phyloP scores from a whole-genome alignment of 2,329 filamentous ascomycete genomes.

The Allantophomopsis cytisporea region DNA sequence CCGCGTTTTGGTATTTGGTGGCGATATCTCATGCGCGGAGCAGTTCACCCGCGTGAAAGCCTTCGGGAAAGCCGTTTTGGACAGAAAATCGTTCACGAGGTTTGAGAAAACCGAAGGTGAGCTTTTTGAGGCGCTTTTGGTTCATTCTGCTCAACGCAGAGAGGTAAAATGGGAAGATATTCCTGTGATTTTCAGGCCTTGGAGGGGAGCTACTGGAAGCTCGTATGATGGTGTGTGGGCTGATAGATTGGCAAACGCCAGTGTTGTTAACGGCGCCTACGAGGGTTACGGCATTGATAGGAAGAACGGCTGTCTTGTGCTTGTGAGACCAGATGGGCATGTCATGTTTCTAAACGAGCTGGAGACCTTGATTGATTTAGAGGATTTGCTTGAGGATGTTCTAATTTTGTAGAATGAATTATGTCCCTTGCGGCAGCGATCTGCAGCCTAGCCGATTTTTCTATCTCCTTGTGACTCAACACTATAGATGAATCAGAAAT shows the following conservation, averaged over 20 bases:
- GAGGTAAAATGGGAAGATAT: slow-evolving; percentile 36
- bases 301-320: slow-evolving; percentile 40
- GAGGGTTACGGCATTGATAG: slow-evolving; percentile 42
- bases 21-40: slow-evolving; percentile 30
- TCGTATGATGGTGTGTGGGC: slow-evolving; percentile 42
- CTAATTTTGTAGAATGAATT: too few species aligned
- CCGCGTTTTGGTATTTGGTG: slow-evolving; percentile 44
- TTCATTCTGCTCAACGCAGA: slow-evolving; percentile 38
- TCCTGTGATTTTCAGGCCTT: slow-evolving; percentile 32
- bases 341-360: slow-evolving; percentile 28
- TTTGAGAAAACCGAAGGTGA: slow-evolving; percentile 22
- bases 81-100: slow-evolving; percentile 22
- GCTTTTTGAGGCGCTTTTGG: slow-evolving; percentile 44
- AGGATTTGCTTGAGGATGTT: neutral
- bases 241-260: slow-evolving; percentile 38
- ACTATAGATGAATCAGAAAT: too few species aligned
- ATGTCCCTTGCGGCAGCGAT: too few species aligned
- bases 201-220: slow-evolving; percentile 32
- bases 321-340: slow-evolving; percentile 56
- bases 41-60: slow-evolving; percentile 29
- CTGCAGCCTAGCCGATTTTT: too few species aligned
- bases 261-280: slow-evolving; percentile 36
- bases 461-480: too few species aligned
- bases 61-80: slow-evolving; percentile 29
- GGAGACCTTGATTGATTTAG: slow-evolving; percentile 20